Conservation (phyloP, 179 eudicot genomes). For the Beta macrorhiza region DNA sequence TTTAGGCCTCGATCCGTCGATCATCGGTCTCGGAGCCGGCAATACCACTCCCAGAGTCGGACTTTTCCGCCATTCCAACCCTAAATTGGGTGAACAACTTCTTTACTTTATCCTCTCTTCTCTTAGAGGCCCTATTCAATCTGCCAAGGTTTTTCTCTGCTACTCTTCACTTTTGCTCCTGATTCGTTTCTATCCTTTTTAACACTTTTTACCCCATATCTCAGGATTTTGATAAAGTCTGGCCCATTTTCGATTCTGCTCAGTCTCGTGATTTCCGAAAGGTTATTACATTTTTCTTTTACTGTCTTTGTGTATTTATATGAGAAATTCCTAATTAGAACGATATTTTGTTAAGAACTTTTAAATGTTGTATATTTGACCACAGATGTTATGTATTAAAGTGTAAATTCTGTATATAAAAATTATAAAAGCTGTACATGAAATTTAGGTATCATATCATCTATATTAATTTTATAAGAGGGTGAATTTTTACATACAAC, state of each 20-base stretch:
- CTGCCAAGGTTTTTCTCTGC: conserved; percentile 57
- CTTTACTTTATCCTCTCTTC: conserved; percentile 85
- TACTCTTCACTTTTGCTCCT: too few relatives aligned
- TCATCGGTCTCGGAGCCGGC: conserved; percentile 63
- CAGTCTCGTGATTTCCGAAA: conserved; percentile 97
- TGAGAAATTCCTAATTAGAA: too few relatives aligned
- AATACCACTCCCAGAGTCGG: conserved; percentile 79
- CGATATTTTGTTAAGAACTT: too few relatives aligned
- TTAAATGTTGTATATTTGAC: too few relatives aligned
- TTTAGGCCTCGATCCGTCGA: conserved; percentile 82
- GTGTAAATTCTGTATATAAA: neutral
- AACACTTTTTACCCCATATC: conserved; percentile 15
- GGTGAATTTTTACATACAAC: too few relatives aligned
- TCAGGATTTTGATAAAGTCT: conserved; percentile 94
- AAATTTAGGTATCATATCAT: neutral
- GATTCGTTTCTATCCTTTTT: neutral
- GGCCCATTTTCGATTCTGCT: conserved; percentile 99
- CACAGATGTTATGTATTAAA: too few relatives aligned
- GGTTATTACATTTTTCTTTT: conserved; percentile 36
- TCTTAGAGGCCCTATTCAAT: conserved; percentile 82
- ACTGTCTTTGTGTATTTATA: neutral
- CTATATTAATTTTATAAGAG: too few relatives aligned
- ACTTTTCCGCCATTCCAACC: conserved; percentile 91
- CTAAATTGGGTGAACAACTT: conserved; percentile 97
- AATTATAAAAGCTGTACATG: neutral